Evolutionary conservation across 2,329 filamentous ascomycete species (phyloP), one percentile per base, ranked within the genome.

Genomic region (Dothistroma septosporum): DNA sequence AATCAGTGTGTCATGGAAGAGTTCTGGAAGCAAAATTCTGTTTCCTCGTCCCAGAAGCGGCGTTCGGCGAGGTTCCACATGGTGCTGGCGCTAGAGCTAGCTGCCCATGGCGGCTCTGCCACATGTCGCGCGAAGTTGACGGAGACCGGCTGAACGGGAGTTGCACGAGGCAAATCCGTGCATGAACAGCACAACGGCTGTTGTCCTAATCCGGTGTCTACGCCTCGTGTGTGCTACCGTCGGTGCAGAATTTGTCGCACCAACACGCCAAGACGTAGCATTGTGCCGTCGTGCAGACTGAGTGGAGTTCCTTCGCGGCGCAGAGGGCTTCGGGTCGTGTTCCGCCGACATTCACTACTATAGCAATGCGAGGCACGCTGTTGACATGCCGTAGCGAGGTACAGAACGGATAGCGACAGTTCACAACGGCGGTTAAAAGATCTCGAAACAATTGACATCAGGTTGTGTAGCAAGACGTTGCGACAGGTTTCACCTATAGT

Each of bases 1-100:
- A 37, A 50, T 53, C 57, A 47, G 55, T 60, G 57, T 61, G 57
- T 60, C 57, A 60, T 61, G 21, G 59, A 62, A 62, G 46, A 8
- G 55, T 61, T 59, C 58, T 65, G 52, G 58, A 57, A 57, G 44
- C 28, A 35, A 35, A 35, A n/a, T 6, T 3, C 11, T 53, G 31
- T 32, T 28, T 32, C 31, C 50, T 50, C 47, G 21, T n/a, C n/a
- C 47, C 47, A 50, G 19, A n/a, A 4, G 47, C 19, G 22, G 47
- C 47, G 28, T 6, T 19, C 21, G 28, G 47, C 47, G 47, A 50
- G 12, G 47, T 35, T 31, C 50, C 31, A 53, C 50, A 53, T 53
- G 16, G 47, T 56, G 28, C n/a, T 48, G 19, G 53, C 54, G 47
- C 47, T 58, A 44, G 6, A 31, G 16, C 44, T 48, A 49, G 55